Percentiles rank a stretch among this genome's conserved stretches.
Evolutionary conservation across 2,329 filamentous ascomycete genomes (phyloP).

Genomic region (Byssochlamys sp.): DNA sequence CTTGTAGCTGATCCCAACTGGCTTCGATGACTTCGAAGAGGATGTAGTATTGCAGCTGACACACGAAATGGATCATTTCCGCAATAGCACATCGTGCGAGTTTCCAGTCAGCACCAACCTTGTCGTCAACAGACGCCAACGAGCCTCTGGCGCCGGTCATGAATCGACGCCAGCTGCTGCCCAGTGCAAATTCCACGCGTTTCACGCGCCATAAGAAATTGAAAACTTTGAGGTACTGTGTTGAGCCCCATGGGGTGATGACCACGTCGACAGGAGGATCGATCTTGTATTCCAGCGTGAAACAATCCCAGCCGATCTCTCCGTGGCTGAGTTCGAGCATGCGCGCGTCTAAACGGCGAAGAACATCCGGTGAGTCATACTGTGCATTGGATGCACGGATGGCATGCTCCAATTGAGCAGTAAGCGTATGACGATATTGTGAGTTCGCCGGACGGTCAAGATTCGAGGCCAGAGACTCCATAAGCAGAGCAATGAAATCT

Average conservation of each 20-base stretch:
- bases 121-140: slow-evolving; percentile 63
- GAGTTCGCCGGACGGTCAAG: slow-evolving; percentile 91
- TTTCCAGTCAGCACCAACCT: slow-evolving; percentile 76
- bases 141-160: slow-evolving; percentile 94
- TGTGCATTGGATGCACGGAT: slow-evolving; percentile 96
- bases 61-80: slow-evolving; percentile 97
- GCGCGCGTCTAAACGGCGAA: slow-evolving; percentile 84
- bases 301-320: slow-evolving; percentile 98
- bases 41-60: slow-evolving; percentile 96
- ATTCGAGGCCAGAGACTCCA: slow-evolving; percentile 90
- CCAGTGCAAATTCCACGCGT: slow-evolving; percentile 86
- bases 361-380: slow-evolving; percentile 82
- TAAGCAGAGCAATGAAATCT: slow-evolving; percentile 91
- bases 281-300: slow-evolving; percentile 97
- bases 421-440: slow-evolving; percentile 91
- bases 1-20: slow-evolving; percentile 84
- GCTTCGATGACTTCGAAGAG: slow-evolving; percentile 96
- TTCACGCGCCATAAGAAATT: slow-evolving; percentile 99
- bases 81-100: slow-evolving; percentile 76
- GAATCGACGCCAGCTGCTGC: slow-evolving; percentile 83
- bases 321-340: slow-evolving; percentile 95
- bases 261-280: slow-evolving; percentile 94
- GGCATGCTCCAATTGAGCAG: slow-evolving; percentile 93
- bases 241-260: slow-evolving; percentile 87
- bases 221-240: slow-evolving; percentile 97